phyloP scores from a whole-genome alignment of 2,329 filamentous ascomycete genomes.

The Beauveria varroae region DNA sequence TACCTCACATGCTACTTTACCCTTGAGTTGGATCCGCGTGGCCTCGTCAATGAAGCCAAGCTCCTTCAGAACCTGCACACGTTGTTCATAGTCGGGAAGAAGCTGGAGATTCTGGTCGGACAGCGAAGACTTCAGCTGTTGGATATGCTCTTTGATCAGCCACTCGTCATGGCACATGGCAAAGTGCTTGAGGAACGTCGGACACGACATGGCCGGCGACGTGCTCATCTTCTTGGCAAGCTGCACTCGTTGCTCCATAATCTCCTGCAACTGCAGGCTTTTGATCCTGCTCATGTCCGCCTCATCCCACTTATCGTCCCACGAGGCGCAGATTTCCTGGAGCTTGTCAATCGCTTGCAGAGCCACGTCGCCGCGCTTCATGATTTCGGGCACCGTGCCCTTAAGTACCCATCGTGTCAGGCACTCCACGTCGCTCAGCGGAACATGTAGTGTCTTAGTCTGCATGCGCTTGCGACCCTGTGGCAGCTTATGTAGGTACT shows the following conservation, averaged over 20 bases:
- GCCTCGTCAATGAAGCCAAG: constrained; percentile 85
- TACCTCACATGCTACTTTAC: constrained; percentile 96
- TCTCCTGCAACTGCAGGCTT: constrained; percentile 72
- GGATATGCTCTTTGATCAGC: constrained; percentile 91
- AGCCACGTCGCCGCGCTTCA: constrained; percentile 42
- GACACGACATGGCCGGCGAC: constrained; percentile 61
- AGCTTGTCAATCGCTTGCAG: constrained; percentile 59
- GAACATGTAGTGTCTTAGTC: constrained; percentile 60
- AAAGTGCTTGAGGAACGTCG: constrained; percentile 82
- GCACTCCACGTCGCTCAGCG: constrained; percentile 73
- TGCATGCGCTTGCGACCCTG: constrained; percentile 59
- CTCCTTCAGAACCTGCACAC: constrained; percentile 84
- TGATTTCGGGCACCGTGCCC: constrained; percentile 53
- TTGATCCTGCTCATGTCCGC: constrained; percentile 75
- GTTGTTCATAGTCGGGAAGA: constrained; percentile 92
- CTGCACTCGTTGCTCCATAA: constrained; percentile 63
- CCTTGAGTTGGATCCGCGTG: constrained; percentile 86
- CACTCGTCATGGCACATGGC: constrained; percentile 96
- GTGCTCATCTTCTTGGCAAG: constrained; percentile 56
- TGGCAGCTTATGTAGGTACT: constrained; percentile 60
- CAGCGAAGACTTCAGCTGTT: constrained; percentile 76
- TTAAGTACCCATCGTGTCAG: constrained; percentile 62
- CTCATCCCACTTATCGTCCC: constrained; percentile 78
- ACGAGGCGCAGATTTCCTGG: constrained; percentile 60
- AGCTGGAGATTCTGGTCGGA: constrained; percentile 95